Evolutionary conservation across 179 eudicot species (phyloP), one percentile per base, ranked within the genome.

Genomic region (Silene noctiflora): DNA sequence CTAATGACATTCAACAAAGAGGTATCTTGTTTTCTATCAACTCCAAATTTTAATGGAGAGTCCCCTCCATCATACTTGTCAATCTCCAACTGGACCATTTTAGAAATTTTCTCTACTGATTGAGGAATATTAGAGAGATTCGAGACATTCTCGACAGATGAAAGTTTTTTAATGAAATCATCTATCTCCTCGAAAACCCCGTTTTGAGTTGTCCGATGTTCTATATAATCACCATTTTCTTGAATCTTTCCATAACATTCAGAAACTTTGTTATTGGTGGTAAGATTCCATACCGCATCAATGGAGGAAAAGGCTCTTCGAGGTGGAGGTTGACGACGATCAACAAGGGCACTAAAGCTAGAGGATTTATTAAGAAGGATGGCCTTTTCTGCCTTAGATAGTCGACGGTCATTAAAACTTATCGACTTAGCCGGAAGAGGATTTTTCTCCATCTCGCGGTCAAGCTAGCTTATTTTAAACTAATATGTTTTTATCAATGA

Each of bases 11-110:
- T 80, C 5, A 88, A 35, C 67, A 91, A 79, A 4, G n/a, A 2
- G 5, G 69, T 24, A 44, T 90, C 91, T 7, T 89, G 86, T 9
- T 83, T 82, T 0, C 48, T 25, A 64, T 79, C 84, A 8, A 74
- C 77, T 2, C 89, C 87, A 4, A 87, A 87, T 39, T 72, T 84
- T 19, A 74, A 35, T 4, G 48, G 22, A 2, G 77, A 24, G 2
- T 85, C 82, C 12, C 80, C 55, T 9, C 85, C 68, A 74, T 83
- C 82, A 56, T 86, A 80, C 72, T 71, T 84, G 1, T 77, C 81
- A 1, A 91, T 78, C 61, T 74, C 77, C 0, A 79, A 78, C 13
- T 86, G 85, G 1, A 87, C 75, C 71, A 81, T 74, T 13, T 76
- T 80, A 2, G 81, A 76, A 51, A 89, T 83, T 1, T 71, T 80